These are phyloP conservation scores for Cercospora citrullina DNA, from an alignment of 2,329 filamentous ascomycete genomes.

Conservation along the genomic window DNA sequence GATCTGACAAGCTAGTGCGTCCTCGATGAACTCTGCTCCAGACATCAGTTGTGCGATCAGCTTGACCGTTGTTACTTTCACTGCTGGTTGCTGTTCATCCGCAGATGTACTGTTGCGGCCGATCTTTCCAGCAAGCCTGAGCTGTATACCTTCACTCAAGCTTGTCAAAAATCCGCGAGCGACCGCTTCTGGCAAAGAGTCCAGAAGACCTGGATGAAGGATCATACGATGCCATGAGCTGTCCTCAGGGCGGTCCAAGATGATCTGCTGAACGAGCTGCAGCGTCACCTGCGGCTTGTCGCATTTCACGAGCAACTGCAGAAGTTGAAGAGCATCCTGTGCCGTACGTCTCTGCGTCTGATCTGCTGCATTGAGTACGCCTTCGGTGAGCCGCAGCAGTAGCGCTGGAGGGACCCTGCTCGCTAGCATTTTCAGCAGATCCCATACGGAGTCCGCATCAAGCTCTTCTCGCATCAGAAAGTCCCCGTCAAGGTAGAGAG, in stretches of 20 bases:
- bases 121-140: conserved; percentile 33
- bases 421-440: neutral
- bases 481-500: conserved; percentile 39
- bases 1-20: conserved; percentile 35
- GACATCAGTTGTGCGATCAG: conserved; percentile 44
- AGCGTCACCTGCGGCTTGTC: conserved; percentile 21
- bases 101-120: conserved; percentile 14
- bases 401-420: conserved; percentile 20
- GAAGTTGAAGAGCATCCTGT: conserved; percentile 13
- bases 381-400: conserved; percentile 17
- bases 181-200: conserved; percentile 36
- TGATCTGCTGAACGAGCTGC: conserved; percentile 14
- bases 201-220: conserved; percentile 38
- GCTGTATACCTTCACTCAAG: conserved; percentile 38
- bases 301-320: conserved; percentile 16
- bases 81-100: conserved; percentile 17
- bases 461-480: conserved; percentile 32
- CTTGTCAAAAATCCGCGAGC: conserved; percentile 34
- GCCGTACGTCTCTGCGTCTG: neutral
- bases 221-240: conserved; percentile 48
- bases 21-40: conserved; percentile 38
- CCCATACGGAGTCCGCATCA: neutral
- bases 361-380: conserved; percentile 6
- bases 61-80: conserved; percentile 49
- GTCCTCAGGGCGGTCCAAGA: conserved; percentile 32